A percentile compares a stretch with the other conserved stretches of the same genome.
phyloP scores from a whole-genome alignment of 192 early-diverging fungal species.

The Backusella tuberculispora region DNA sequence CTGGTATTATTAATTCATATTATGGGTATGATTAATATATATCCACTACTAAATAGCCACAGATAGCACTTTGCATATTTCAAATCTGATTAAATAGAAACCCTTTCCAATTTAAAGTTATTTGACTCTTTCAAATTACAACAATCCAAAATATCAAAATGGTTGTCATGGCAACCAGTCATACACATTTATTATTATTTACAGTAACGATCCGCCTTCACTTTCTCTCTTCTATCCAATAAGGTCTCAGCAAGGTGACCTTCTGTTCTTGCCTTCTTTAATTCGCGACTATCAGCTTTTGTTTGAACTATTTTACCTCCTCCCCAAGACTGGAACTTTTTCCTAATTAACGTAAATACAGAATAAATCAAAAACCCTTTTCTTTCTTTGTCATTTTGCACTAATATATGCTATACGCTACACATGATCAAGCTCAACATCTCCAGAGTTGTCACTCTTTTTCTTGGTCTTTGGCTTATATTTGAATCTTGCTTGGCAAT shows the following conservation, averaged over 20 bases:
- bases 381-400: not conserved
- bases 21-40: too few species aligned
- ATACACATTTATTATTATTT: slow-evolving; percentile 52
- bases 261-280: slow-evolving; percentile 70
- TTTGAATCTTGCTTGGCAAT: slow-evolving; percentile 72
- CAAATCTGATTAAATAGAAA: too few species aligned
- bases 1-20: too few species aligned
- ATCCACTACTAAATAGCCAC: too few species aligned
- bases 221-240: slow-evolving; percentile 77
- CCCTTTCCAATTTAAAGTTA: too few species aligned
- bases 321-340: slow-evolving; percentile 78
- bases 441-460: slow-evolving; percentile 54
- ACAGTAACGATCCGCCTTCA: slow-evolving; percentile 85
- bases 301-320: slow-evolving; percentile 61
- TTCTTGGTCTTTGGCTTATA: slow-evolving; percentile 52
- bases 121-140: too few species aligned
- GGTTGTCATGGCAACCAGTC: not conserved
- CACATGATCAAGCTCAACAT: slow-evolving; percentile 72
- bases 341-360: slow-evolving; percentile 43
- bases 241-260: slow-evolving; percentile 76
- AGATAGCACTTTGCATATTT: too few species aligned
- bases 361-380: not conserved
- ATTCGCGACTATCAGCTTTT: slow-evolving; percentile 51
- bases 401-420: slow-evolving; percentile 39
- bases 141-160: too few species aligned